Evolutionary conservation across 2,329 filamentous ascomycete genomes (phyloP), one percentile per base, ranked within the genome.

Genomic region (Aureobasidium musti): DNA sequence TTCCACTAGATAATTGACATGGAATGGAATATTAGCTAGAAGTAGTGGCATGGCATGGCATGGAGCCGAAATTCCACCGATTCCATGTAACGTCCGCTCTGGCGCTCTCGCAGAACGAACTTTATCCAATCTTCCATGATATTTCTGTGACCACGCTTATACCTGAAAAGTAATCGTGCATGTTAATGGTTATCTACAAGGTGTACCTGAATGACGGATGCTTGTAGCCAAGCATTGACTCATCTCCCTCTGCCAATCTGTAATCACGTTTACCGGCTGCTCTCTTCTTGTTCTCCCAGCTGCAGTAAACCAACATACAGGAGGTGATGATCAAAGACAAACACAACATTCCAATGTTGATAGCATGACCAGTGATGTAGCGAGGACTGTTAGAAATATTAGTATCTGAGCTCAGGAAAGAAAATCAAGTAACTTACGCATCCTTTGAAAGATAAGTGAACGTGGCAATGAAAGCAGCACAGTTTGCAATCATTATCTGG

Each of bases 401-500:
- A 66, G 65, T 35, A 3, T 65, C 26, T 13, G 1, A 39, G 2
- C 14, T 17, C 2, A 13, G 26, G 14, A 45, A 17, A 43, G 3
- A 17, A 17, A 28, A 28, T 26, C 21, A 50, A 45, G n/a, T 37
- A 39, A 76, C 77, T 72, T 71, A 78, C 77, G 75, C 76, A 72
- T 80, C 77, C 67, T 73, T 69, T 19, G 72, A 68, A 3, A 81
- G 72, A 66, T 79, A 79, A 37, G 77, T 77, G 53, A 80, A 79
- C 0, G 78, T 77, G 6, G 75, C 78, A 19, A 79, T 73, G 63
- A 80, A 80, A 3, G 77, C 77, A 5, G 75, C 72, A 47, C 61
- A 74, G 63, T 78, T 78, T 3, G 74, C 75, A 41, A 79, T 68
- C 43, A 74, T 74, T 41, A 79, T 76, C 41, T 77, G 72, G n/a